Base-by-base conservation (phyloP, 345 rosid genomes). In the Lepidium africanum region DNA sequence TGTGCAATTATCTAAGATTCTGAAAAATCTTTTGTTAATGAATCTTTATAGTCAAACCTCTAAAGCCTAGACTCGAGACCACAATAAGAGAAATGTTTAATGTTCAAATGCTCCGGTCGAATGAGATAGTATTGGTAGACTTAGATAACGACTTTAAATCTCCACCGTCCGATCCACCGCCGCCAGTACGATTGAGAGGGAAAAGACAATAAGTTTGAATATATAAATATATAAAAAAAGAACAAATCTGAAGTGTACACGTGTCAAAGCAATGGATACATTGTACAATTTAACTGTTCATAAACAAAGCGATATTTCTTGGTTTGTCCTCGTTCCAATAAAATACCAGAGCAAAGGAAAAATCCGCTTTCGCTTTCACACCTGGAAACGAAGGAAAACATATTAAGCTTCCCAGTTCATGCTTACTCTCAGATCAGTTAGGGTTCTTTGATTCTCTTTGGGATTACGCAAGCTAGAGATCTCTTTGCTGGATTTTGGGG, bases 401-500 rank as follows among this genome's bases (percentile, higher is more conserved):
- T 3, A 49, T 21, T 6, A 53, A 73, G 58, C 59, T 68, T 68
- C 70, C 62, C 59, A 52, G 69, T 61, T 69, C 56, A 56, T 63
- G 65, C 70, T 32, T 69, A 53, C 59, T 61, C 59, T 61, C 74
- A 55, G 78, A 75, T 75, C 70, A 70, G 23, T 47, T 67, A 61
- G 78, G 78, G 69, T 54, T 67, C 43, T 37, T 70, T 70, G 71
- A 35, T 36, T 33, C 70, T 27, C 51, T 54, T 54, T 27, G 19
- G 12, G 66, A 36, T 27, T 54, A 14, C 46, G 17, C 38, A 35
- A 65, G 46, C 71, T 76, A 43, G 59, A 77, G 73, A 70, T 74
- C 67, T 63, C 46, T 51, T 46, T 45, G 63, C 40, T 49, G 39
- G 36, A 39, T 37, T 59, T 14, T 42, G 30, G 16, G 49, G 58